Conservation (phyloP, 2,329 filamentous ascomycete species). For the Verticillium isaacii region DNA sequence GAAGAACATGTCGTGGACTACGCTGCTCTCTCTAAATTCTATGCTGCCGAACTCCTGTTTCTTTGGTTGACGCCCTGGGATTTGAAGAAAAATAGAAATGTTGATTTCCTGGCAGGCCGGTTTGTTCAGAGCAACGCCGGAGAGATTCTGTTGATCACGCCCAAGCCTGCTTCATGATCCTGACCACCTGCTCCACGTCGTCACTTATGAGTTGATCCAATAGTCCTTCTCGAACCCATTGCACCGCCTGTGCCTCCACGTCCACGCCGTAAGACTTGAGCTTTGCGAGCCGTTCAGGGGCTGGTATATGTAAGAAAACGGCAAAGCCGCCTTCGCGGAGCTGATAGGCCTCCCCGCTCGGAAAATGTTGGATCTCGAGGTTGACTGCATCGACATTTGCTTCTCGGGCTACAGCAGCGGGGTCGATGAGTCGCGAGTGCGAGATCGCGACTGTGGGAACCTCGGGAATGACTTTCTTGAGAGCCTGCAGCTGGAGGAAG, state of each 20-base stretch:
- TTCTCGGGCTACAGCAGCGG: conserved; percentile 4
- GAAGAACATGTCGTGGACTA: no score
- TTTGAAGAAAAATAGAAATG: no score
- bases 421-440: conserved; percentile 6
- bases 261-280: conserved; percentile 6
- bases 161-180: conserved; percentile 1
- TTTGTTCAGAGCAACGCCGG: no score
- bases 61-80: no score
- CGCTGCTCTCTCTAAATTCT: no score
- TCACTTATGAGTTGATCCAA: conserved; percentile 8
- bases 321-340: conserved; percentile 4
- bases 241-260: conserved; percentile 4
- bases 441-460: conserved; percentile 2
- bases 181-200: conserved; percentile 5
- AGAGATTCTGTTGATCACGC: no score
- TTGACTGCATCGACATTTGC: conserved; percentile 6
- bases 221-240: conserved; percentile 7
- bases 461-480: conserved; percentile 7
- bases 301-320: conserved; percentile 2
- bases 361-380: conserved; percentile 8
- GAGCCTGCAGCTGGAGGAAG: conserved; percentile 6
- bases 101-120: no score
- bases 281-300: background rate
- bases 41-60: no score
- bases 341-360: conserved; percentile 5